Base-by-base conservation (phyloP, 108 stramenopile genomes). In the Ochromonas danica region DNA sequence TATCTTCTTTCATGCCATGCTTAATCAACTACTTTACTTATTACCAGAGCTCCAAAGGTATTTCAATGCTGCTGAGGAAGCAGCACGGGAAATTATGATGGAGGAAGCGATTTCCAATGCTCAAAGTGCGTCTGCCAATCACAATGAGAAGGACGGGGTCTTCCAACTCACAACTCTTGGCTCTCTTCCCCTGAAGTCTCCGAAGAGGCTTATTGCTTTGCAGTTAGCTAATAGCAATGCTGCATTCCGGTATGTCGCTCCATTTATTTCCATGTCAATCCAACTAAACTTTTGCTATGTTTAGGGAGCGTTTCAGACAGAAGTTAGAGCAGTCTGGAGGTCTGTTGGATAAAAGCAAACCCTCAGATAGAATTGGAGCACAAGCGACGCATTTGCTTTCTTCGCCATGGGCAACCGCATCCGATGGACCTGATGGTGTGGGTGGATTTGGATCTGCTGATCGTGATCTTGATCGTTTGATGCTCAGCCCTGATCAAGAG, bases 251-350 rank as follows among this genome's bases (percentile, higher is more conserved):
- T 51, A 51, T 22, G 22, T 22, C n/a, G n/a, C n/a, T n/a, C n/a
- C n/a, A n/a, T n/a, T n/a, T 60, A 60, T 60, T 25, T 60, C 57
- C 25, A 25, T 60, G 25, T 25, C n/a, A 60, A 60, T 60, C n/a
- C 57, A 60, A 25, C 57, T 60, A 25, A 60, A 25, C 25, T 60
- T 60, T 60, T 25, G 25, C 25, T 60, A 60, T 60, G 25, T 60
- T n/a, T n/a, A n/a, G n/a, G n/a, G 80, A 83, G 14, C 71, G 61
- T 28, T 81, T 87, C 30, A 75, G 83, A 2, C 77, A 86, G 77
- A 84, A 87, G 40, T 82, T 87, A 33, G 74, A 82, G 42, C 83
- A 80, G 38, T 85, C 83, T 39, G 86, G 86, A 0, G 85, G 85
- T 33, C 40, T 81, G 1, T 6, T 0, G 6, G 0, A 70, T 70